Conservation (phyloP, 768 basidiomycete genomes). For the Hortiboletus campestris region DNA sequence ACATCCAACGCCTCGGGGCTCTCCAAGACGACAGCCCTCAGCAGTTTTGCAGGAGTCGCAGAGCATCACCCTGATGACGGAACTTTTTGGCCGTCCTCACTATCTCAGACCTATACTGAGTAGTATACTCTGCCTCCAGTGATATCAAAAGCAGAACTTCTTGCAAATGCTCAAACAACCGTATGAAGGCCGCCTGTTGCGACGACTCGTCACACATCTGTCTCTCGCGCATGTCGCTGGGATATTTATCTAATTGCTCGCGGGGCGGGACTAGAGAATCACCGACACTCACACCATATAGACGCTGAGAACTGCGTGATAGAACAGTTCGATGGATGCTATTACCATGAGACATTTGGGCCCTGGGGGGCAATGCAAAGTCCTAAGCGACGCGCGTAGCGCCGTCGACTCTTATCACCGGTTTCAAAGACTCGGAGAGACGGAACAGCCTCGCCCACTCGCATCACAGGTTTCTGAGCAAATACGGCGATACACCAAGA, state of each 20-base stretch:
- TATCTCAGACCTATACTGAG: background rate
- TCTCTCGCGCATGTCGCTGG: background rate
- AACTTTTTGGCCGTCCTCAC: background rate
- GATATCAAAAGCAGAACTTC: too few relatives aligned
- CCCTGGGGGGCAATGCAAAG: background rate
- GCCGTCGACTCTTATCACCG: background rate
- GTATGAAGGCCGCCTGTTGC: background rate
- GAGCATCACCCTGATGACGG: background rate
- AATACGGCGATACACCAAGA: background rate
- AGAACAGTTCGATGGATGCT: background rate
- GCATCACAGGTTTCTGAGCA: background rate
- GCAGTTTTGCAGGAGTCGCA: background rate
- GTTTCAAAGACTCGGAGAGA: too few relatives aligned
- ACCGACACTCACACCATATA: background rate
- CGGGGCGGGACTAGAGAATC: too few relatives aligned
- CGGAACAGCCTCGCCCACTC: constrained; percentile 1
- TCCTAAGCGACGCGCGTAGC: too few relatives aligned
- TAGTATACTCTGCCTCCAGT: background rate
- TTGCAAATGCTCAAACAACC: background rate
- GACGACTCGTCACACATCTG: too few relatives aligned
- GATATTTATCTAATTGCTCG: too few relatives aligned
- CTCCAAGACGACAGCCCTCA: background rate
- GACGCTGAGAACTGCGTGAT: background rate
- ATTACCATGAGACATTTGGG: too few relatives aligned
- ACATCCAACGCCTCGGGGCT: background rate